Conservation (phyloP, 768 basidiomycete species). For the Mycena olivaceomarginata region DNA sequence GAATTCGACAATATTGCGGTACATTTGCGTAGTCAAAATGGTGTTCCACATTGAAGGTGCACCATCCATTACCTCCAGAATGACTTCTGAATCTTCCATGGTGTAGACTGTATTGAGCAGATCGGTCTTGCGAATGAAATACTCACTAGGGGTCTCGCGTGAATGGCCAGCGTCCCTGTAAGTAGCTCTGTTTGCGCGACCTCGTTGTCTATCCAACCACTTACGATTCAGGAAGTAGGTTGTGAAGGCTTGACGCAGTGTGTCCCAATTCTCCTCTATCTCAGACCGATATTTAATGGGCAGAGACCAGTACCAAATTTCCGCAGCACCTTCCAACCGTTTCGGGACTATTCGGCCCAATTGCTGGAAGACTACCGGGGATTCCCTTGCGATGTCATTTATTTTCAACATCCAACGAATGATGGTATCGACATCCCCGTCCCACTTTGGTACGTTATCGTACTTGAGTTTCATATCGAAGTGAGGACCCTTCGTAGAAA, state of each 20-base stretch:
- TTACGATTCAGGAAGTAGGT: conserved; percentile 57
- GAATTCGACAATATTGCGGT: conserved; percentile 44
- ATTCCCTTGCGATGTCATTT: conserved; percentile 45
- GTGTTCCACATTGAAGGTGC: conserved; percentile 55
- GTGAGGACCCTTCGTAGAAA: not conserved
- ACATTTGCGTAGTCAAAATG: conserved; percentile 49
- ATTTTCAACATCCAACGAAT: conserved; percentile 54
- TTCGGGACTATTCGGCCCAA: conserved; percentile 56
- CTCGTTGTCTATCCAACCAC: conserved; percentile 54
- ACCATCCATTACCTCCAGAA: conserved; percentile 58
- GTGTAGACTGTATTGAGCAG: conserved; percentile 37
- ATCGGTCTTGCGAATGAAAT: conserved; percentile 56
- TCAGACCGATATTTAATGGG: conserved; percentile 15
- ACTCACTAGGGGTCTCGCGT: conserved; percentile 56
- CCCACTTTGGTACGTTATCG: conserved; percentile 56
- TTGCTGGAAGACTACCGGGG: not conserved
- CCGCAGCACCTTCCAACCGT: conserved; percentile 49
- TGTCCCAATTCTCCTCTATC: conserved; percentile 54
- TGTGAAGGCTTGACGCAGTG: conserved; percentile 48
- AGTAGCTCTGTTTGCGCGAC: conserved; percentile 47
- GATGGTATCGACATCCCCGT: conserved; percentile 53
- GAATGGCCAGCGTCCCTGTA: conserved; percentile 53
- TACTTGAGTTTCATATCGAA: conserved; percentile 57
- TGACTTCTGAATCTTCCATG: conserved; percentile 53
- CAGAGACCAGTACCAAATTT: conserved; percentile 56